Base-by-base conservation (phyloP, 306 rosid genomes). In the Sindora glabra region DNA sequence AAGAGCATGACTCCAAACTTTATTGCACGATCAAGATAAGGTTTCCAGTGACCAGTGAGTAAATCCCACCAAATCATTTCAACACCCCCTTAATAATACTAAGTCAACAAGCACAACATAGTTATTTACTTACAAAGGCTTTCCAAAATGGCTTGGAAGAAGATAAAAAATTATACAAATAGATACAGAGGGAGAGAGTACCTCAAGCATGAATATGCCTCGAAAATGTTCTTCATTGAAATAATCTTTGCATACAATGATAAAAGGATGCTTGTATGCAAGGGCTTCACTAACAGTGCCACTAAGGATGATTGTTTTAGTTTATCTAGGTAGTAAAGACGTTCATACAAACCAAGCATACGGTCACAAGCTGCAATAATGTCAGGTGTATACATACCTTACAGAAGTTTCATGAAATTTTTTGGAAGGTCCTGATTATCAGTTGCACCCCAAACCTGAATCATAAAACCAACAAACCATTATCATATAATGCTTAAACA, bases 141-240 rank as follows among this genome's bases (percentile, higher is more conserved):
- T 19, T 23, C 13, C 13, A 17, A 21, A 56, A 32, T 48, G 8
- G 45, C 11, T 25, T 10, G 24, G 45, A 65, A 46, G 51, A 55
- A 19, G 26, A 67, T 8, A 37, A 6, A 4, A 66, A 32, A 66
- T 44, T 39, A 29, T 19, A 19, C 22, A 40, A 51, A 67, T 14
- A 24, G 38, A 68, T 40, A 29, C 10, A 65, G 29, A 27, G 37
- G 40, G 33, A 23, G 23, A 23, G 19, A 55, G 33, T 55, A 92
- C 99, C 99, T 89, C 99, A 47, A 89, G 96, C 99, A n/a, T n/a
- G n/a, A n/a, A 92, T 88, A 86, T 83, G 88, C 79, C 99, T 86
- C 78, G 71, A 79, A 89, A 92, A 1, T 96, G 99, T 59, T 92
- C 99, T 80, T 92, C 99, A 37, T 92, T 92, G 79, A 92, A 92